These are phyloP conservation scores for Thelephora ganbajun DNA, from an alignment of 768 basidiomycete species.

Conservation along the genomic window DNA sequence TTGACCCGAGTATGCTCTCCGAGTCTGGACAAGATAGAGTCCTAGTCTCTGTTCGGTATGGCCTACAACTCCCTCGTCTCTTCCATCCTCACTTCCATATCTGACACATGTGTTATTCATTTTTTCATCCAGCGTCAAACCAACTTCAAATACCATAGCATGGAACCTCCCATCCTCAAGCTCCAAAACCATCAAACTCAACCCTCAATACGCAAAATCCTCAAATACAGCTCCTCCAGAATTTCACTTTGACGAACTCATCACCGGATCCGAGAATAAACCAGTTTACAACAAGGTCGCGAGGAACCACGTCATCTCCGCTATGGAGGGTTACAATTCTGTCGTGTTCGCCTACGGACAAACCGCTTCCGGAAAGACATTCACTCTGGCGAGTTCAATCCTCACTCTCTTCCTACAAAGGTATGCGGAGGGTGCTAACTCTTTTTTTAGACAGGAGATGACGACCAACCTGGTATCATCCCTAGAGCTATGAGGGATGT, in stretches of 20 bases:
- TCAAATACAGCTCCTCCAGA: slow-evolving; percentile 24
- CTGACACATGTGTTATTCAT: background rate
- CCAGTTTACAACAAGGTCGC: slow-evolving; percentile 66
- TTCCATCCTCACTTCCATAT: background rate
- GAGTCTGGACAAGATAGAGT: slow-evolving; percentile 75
- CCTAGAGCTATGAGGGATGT: slow-evolving; percentile 88
- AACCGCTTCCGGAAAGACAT: slow-evolving; percentile 71
- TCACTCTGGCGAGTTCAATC: slow-evolving; percentile 35
- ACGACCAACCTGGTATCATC: slow-evolving; percentile 86
- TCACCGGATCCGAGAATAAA: slow-evolving; percentile 70
- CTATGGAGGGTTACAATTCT: slow-evolving; percentile 95
- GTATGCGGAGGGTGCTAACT: too few species aligned
- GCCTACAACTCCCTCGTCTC: too few species aligned
- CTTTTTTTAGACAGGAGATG: slow-evolving; percentile 42
- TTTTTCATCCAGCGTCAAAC: slow-evolving; percentile 39
- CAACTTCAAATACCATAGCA: slow-evolving; percentile 34
- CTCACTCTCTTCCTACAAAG: too few species aligned
- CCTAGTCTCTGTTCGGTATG: slow-evolving; percentile 68
- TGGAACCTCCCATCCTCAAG: slow-evolving; percentile 34
- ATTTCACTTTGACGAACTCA: slow-evolving; percentile 64
- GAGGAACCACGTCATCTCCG: slow-evolving; percentile 69
- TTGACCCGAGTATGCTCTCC: slow-evolving; percentile 44
- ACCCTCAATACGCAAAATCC: slow-evolving; percentile 38
- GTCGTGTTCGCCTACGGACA: slow-evolving; percentile 94
- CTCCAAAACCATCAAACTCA: slow-evolving; percentile 45